phyloP scores from a whole-genome alignment of 805 yeast species.

The Metschnikowia henanensis region DNA sequence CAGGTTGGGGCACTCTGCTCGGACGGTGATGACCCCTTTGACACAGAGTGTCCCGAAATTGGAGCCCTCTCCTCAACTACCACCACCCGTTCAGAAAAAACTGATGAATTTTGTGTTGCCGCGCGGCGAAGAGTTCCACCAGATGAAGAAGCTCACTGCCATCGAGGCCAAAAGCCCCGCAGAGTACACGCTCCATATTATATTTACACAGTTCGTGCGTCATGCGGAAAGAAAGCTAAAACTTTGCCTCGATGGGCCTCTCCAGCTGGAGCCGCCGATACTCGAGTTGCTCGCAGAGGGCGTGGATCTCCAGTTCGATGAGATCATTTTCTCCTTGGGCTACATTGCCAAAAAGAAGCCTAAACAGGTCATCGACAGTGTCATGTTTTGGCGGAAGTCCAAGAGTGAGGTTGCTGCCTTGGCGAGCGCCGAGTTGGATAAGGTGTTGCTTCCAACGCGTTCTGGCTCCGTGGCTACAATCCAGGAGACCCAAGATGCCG shows the following conservation, averaged over 20 bases:
- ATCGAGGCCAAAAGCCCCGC: slow-evolving; percentile 71
- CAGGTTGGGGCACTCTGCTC: slow-evolving; percentile 4
- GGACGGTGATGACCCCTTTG: slow-evolving; percentile 8
- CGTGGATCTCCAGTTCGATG: slow-evolving; percentile 81
- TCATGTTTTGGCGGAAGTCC: slow-evolving; percentile 97
- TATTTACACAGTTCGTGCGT: slow-evolving; percentile 94
- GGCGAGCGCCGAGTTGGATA: slow-evolving; percentile 44
- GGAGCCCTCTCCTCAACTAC: slow-evolving; percentile 38
- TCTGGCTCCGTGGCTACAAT: background rate
- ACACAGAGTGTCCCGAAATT: slow-evolving; percentile 10
- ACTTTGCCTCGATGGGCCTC: slow-evolving; percentile 63
- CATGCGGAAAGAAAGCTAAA: slow-evolving; percentile 87
- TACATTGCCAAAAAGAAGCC: slow-evolving; percentile 89
- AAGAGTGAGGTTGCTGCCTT: slow-evolving; percentile 78
- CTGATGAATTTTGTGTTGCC: slow-evolving; percentile 29
- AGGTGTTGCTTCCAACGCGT: slow-evolving; percentile 29
- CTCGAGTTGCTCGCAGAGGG: slow-evolving; percentile 77
- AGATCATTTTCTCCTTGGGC: slow-evolving; percentile 82
- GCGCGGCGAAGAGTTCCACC: slow-evolving; percentile 33
- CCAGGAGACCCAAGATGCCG: background rate
- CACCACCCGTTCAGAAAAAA: slow-evolving; percentile 32
- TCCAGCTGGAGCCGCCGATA: slow-evolving; percentile 75
- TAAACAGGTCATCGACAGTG: slow-evolving; percentile 94
- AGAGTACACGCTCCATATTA: slow-evolving; percentile 90
- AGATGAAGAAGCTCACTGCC: slow-evolving; percentile 37